Evolutionary conservation across 2,329 filamentous ascomycete genomes (phyloP), one percentile per base, ranked within the genome.

Genomic region (Colletotrichum chlorophyti): DNA sequence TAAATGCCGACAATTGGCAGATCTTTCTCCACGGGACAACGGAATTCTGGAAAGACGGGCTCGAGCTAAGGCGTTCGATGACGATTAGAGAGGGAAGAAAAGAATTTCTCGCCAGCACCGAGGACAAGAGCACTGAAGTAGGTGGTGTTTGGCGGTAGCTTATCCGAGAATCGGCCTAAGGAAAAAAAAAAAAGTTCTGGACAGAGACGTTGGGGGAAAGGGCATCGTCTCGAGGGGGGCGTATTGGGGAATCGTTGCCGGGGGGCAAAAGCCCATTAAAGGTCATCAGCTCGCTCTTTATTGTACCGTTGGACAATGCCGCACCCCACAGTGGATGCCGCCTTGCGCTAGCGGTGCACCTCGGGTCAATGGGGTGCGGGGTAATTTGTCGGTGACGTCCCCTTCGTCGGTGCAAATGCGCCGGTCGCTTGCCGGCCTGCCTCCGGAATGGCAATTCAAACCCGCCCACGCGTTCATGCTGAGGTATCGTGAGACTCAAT

Each of bases 271-370:
- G 19, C 43, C 31, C 49, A 40, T 34, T 31, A 46, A 62, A 54
- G 61, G 60, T 61, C 54, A 62, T 62, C 59, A 46, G 17, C 59
- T 63, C 61, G 61, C 61, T 62, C 45, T 58, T 54, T 48, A 63
- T 62, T 63, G 60, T 53, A 46, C 61, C 61, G 59, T 46, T 23
- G 17, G 14, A 41, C 45, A 60, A 24, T 60, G 32, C 60, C 60
- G 49, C 32, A 37, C 57, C 23, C 57, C 57, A 50, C 60, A 19
- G 21, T 37, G 31, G 31, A 10, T 48, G 26, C 57, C 15, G 26
- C 24, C 10, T 21, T 11, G 37, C 32, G 32, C 35, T 46, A 40
- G 57, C 19, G 27, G n/a, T 12, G 41, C 43, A 38, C 38, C 58
- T 63, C 61, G 61, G 54, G 61, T 55, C 34, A 62, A 62, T 53